Percentiles rank a stretch among this genome's conserved stretches.
Evolutionary conservation across 163 green algal species (phyloP).

Genomic region (Scenedesmus sp.): DNA sequence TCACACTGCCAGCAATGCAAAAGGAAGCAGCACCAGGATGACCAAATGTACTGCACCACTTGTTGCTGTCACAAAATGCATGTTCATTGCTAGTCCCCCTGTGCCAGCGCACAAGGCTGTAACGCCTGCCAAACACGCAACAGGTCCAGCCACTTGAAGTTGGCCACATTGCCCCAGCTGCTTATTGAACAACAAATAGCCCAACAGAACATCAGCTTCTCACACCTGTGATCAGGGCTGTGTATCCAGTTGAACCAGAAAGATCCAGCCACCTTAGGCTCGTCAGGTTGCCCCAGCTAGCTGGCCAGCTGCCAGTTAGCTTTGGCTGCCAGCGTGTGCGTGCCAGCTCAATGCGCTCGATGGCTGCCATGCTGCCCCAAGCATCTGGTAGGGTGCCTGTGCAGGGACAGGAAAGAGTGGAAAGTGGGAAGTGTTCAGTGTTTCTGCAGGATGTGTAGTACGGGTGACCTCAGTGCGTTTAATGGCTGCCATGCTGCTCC

Average conservation of each 20-base stretch:
- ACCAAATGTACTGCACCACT: too few species aligned
- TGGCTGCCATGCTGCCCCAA: neutral
- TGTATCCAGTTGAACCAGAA: neutral
- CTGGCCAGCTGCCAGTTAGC: neutral
- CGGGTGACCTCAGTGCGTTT: neutral
- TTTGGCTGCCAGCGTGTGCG: neutral
- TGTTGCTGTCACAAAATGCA: too few species aligned
- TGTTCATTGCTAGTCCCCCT: too few species aligned
- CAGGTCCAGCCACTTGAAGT: neutral
- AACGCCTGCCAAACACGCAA: too few species aligned
- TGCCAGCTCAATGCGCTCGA: slow-evolving; percentile 5
- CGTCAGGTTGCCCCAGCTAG: slow-evolving; percentile 17
- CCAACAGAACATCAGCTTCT: too few species aligned
- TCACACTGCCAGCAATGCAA: too few species aligned
- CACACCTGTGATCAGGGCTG: neutral
- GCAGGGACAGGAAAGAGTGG: too few species aligned
- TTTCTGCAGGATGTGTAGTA: too few species aligned
- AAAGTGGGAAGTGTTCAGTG: too few species aligned
- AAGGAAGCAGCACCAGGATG: too few species aligned
- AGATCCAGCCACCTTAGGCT: slow-evolving; percentile 26
- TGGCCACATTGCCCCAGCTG: neutral
- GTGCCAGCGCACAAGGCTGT: neutral
- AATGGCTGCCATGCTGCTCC: neutral
- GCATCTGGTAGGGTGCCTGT: slow-evolving; percentile 12
- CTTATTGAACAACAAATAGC: too few species aligned